A percentile compares a stretch with the other conserved stretches of the same genome.
phyloP scores from a whole-genome alignment of 352 stramenopile genomes.

The Phytophthora sansomeana region DNA sequence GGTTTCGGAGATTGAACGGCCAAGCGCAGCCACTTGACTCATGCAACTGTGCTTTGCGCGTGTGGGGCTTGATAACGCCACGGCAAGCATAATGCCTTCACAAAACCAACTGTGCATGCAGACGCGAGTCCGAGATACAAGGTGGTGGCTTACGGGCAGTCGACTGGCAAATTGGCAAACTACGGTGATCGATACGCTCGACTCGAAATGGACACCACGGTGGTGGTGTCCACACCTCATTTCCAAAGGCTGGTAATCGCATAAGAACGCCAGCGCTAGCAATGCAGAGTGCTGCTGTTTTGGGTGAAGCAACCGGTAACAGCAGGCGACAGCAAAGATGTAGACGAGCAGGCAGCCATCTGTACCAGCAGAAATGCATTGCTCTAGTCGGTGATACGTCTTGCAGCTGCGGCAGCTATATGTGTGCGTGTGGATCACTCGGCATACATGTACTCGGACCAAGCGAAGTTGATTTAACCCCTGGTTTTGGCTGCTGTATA shows the following conservation, averaged over 20 bases:
- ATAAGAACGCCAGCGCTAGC: neutral
- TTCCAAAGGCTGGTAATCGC: neutral
- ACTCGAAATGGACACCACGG: neutral
- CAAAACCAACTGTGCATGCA: constrained; percentile 14
- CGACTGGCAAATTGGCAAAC: too few relatives aligned
- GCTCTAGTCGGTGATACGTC: constrained; percentile 20
- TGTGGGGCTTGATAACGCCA: constrained; percentile 20
- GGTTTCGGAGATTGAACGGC: constrained; percentile 21
- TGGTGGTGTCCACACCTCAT: neutral
- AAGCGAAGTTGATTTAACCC: too few relatives aligned
- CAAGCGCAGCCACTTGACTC: constrained; percentile 23
- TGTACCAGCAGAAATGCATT: constrained; percentile 28
- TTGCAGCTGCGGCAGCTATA: neutral
- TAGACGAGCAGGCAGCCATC: constrained; percentile 27
- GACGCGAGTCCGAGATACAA: neutral
- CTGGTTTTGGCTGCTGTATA: constrained; percentile 2
- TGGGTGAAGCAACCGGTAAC: constrained; percentile 7
- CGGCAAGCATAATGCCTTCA: constrained; percentile 1
- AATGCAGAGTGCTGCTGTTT: neutral
- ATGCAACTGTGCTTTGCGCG: constrained; percentile 17
- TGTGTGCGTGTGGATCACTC: too few relatives aligned
- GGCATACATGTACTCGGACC: too few relatives aligned
- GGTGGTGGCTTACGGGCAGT: neutral
- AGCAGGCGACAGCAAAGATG: constrained; percentile 16
- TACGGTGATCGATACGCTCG: neutral